Conservation (phyloP, 352 stramenopile genomes). For the Pythium folliculosum region DNA sequence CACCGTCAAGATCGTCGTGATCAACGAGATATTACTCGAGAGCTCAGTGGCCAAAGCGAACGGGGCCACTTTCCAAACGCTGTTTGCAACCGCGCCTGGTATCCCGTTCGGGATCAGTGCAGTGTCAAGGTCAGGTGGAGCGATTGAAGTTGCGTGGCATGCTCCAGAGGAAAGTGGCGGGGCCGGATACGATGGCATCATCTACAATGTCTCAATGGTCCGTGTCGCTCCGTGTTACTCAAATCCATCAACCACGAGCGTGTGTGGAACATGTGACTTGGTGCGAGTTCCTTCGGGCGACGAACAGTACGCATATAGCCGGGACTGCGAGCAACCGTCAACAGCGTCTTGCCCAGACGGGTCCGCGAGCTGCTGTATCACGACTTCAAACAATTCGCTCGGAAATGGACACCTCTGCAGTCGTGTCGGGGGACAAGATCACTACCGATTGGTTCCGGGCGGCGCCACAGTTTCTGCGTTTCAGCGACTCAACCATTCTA, state of each 20-base stretch:
- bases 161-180: conserved; percentile 43
- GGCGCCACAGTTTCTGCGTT: conserved; percentile 46
- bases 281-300: conserved; percentile 21
- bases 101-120: conserved; percentile 33
- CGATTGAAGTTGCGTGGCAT: conserved; percentile 61
- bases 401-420: conserved; percentile 32
- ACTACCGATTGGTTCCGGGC: conserved; percentile 26
- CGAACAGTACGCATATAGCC: conserved; percentile 32
- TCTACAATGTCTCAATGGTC: conserved; percentile 53
- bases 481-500: conserved; percentile 44
- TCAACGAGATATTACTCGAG: conserved; percentile 35
- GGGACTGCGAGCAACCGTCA: conserved; percentile 25
- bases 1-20: conserved; percentile 47
- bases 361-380: conserved; percentile 47
- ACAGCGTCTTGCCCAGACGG: conserved; percentile 38
- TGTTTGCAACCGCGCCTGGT: conserved; percentile 31
- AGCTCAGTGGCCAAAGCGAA: conserved; percentile 26
- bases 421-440: conserved; percentile 7
- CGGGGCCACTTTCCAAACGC: conserved; percentile 47
- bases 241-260: background rate
- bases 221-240: conserved; percentile 37
- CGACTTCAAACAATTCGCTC: conserved; percentile 19
- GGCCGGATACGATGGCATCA: conserved; percentile 27
- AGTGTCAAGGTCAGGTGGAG: conserved; percentile 39
- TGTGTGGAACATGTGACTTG: conserved; percentile 39